Evolutionary conservation across 164 flowering plant species (phyloP), one percentile per base, ranked within the genome.

Genomic region (Aristolochia californica): DNA sequence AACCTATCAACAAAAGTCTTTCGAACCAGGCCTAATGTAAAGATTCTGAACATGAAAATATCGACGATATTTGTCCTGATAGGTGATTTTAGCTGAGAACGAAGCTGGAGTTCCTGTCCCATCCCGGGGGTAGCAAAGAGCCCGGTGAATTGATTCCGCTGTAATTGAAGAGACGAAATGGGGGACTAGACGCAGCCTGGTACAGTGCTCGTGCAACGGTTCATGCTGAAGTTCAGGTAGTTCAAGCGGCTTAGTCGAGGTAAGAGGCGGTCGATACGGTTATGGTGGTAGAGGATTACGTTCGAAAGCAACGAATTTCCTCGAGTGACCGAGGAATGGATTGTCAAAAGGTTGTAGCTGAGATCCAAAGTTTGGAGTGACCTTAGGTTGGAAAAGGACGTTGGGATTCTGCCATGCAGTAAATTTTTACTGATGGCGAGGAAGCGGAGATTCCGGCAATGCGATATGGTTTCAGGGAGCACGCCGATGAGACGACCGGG

Each of bases 61-160:
- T 27, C 13, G 96, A 84, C 11, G 99, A 85, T 11, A 93, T 72
- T 44, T 62, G 68, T 5, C 99, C 99, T 14, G 76, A 77, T 15
- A 93, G 52, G 20, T 78, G 49, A 64, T 93, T 93, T 78, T 70
- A 80, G 75, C 99, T 93, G 2, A 93, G 63, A 70, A 89, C 99
- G 40, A 93, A 88, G 72, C 87, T 87, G 17, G 72, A n/a, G 68
- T 85, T 80, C 1, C 66, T 56, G 9, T 87, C 96, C 64, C 77
- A 76, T 5, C 68, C 72, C 43, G 44, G 49, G 38, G 99, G 97
- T 25, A 59, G 70, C 20, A 93, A 78, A 53, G 69, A 67, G n/a
- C 1, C 99, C 97, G 48, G 73, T 52, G 53, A 93, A 93, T 16
- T 22, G 9, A 65, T 93, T 93, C 30, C 99, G 68, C 65, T 89